Evolutionary conservation across 192 early-diverging fungal species (phyloP).

Genomic region (Coemansia sp.): DNA sequence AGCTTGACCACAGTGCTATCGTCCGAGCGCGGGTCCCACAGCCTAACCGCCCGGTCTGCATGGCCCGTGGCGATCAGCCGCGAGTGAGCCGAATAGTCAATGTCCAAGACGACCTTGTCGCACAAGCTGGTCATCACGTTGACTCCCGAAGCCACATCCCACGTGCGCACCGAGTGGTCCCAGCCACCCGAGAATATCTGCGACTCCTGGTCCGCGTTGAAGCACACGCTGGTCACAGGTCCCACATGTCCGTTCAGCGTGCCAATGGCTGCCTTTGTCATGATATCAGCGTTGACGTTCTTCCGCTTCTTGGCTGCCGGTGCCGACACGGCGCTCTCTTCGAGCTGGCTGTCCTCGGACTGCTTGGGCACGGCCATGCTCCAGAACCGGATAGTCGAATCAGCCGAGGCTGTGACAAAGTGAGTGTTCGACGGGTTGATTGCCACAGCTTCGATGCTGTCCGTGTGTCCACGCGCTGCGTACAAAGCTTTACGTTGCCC

Average conservation of each 20-base stretch:
- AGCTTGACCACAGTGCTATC: constrained; percentile 80
- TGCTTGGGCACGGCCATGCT: constrained; percentile 60
- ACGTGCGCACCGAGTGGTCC: constrained; percentile 91
- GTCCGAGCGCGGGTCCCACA: constrained; percentile 88
- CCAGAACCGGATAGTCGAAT: constrained; percentile 83
- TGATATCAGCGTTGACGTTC: constrained; percentile 22
- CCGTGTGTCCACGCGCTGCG: constrained; percentile 80
- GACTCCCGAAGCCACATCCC: constrained; percentile 82
- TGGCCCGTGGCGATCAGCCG: constrained; percentile 88
- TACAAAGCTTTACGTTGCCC: constrained; percentile 59
- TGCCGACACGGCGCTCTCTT: constrained; percentile 26
- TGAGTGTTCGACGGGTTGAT: constrained; percentile 59
- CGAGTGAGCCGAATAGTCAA: constrained; percentile 72
- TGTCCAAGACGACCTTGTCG: constrained; percentile 78
- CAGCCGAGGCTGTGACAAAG: constrained; percentile 69
- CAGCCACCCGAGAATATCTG: constrained; percentile 85
- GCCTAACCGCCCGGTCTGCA: constrained; percentile 74
- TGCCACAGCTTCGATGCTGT: constrained; percentile 74
- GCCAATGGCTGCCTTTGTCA: constrained; percentile 47
- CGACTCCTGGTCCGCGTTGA: constrained; percentile 63
- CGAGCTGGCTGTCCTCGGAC: constrained; percentile 49
- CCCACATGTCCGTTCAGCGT: constrained; percentile 76
- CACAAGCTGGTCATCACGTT: constrained; percentile 86
- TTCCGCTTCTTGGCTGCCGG: constrained; percentile 43
- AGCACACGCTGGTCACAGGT: constrained; percentile 73